Conservation (phyloP, 2,329 filamentous ascomycete genomes). For the Torrubiella hemipterigena region DNA sequence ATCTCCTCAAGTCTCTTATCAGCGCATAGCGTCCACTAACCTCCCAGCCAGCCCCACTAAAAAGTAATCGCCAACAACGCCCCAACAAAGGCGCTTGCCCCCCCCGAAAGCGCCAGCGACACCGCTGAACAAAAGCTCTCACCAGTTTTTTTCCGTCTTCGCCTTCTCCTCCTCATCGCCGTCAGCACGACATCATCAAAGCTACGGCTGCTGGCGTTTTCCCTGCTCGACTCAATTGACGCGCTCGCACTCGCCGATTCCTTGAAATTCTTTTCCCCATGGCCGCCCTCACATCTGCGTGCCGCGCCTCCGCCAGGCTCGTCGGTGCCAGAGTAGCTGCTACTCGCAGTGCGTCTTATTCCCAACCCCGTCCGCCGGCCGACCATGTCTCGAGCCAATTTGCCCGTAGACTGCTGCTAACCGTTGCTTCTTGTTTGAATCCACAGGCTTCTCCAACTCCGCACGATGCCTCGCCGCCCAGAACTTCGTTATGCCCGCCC, state of each 20-base stretch:
- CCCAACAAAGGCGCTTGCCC: slow-evolving; percentile 16
- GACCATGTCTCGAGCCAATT: slow-evolving; percentile 6
- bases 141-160: slow-evolving; percentile 7
- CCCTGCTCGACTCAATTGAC: too few relatives aligned
- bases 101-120: too few relatives aligned
- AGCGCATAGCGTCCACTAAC: too few relatives aligned
- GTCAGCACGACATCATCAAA: too few relatives aligned
- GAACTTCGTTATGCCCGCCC: slow-evolving; percentile 83
- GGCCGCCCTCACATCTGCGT: slow-evolving; percentile 55
- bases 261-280: slow-evolving; percentile 28
- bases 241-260: too few relatives aligned
- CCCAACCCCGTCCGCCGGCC: slow-evolving; percentile 4
- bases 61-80: slow-evolving; percentile 17
- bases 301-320: slow-evolving; percentile 50
- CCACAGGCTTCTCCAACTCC: slow-evolving; percentile 51
- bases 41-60: slow-evolving; percentile 14
- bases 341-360: slow-evolving; percentile 45
- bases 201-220: too few relatives aligned
- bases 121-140: slow-evolving; percentile 18
- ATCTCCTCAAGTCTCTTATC: too few relatives aligned
- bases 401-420: slow-evolving; percentile 8
- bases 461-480: slow-evolving; percentile 58
- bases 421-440: slow-evolving; percentile 2
- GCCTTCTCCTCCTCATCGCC: slow-evolving; percentile 1
- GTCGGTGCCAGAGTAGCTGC: slow-evolving; percentile 33